Evolutionary conservation across 2,329 filamentous ascomycete genomes (phyloP).

Genomic region (Chaetomiaceae sp.): DNA sequence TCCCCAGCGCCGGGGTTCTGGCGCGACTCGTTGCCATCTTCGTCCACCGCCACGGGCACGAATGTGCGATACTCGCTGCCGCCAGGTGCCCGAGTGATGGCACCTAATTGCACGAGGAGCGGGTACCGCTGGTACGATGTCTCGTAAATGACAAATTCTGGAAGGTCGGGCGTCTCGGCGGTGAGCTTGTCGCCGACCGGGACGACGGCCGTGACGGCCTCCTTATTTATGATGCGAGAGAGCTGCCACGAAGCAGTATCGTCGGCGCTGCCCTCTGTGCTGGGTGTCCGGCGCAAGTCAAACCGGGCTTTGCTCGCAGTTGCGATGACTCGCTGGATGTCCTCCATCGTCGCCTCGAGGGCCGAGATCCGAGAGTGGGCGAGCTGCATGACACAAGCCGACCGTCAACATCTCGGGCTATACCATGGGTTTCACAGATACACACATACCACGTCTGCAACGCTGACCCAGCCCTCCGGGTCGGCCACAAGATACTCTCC

Average conservation of each 20-base stretch:
- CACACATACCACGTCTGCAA: constrained; percentile 37
- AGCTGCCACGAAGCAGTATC: constrained; percentile 35
- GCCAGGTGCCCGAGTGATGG: constrained; percentile 38
- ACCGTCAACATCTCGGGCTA: background rate
- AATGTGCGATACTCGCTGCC: constrained; percentile 35
- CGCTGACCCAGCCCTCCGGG: constrained; percentile 39
- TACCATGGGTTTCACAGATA: background rate
- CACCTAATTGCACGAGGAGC: constrained; percentile 38
- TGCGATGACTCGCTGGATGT: constrained; percentile 35
- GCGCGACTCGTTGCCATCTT: constrained; percentile 22
- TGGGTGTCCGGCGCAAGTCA: constrained; percentile 30
- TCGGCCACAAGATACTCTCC: constrained; percentile 34
- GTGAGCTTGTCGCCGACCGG: constrained; percentile 30
- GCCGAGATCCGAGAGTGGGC: constrained; percentile 34
- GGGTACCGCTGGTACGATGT: constrained; percentile 44
- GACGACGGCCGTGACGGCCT: constrained; percentile 10
- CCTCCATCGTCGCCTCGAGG: constrained; percentile 34
- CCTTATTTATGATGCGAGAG: constrained; percentile 29
- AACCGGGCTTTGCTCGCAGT: constrained; percentile 36
- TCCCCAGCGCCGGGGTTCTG: constrained; percentile 26
- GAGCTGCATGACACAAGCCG: constrained; percentile 29
- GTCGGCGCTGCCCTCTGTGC: constrained; percentile 22
- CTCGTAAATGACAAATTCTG: constrained; percentile 42
- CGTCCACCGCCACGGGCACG: constrained; percentile 31
- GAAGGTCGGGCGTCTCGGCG: constrained; percentile 33